These are phyloP conservation scores for Lentinula aciculospora DNA, from an alignment of 768 basidiomycete species.

Conservation along the genomic window DNA sequence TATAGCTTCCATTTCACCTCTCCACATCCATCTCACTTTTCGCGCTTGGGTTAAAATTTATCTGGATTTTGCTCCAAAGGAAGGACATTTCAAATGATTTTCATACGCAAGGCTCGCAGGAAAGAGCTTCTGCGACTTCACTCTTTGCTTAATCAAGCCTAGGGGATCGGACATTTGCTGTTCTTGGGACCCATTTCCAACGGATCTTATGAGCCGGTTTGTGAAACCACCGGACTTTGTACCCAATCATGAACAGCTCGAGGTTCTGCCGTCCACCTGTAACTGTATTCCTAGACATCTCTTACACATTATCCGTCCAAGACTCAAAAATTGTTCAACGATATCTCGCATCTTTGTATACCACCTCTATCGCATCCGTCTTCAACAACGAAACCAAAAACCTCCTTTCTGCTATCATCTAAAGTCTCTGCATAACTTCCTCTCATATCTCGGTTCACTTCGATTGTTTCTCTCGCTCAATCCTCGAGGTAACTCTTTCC, in stretches of 20 bases:
- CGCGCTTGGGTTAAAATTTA: neutral
- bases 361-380: neutral
- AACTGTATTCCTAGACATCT: neutral
- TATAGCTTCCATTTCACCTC: neutral
- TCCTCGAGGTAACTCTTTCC: neutral
- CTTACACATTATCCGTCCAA: neutral
- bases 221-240: neutral
- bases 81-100: neutral
- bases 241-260: neutral
- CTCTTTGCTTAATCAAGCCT: neutral
- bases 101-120: neutral
- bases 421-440: neutral
- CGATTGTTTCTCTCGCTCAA: neutral
- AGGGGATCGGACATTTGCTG: neutral
- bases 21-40: neutral
- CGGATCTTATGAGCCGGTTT: neutral
- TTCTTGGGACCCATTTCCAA: neutral
- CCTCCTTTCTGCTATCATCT: neutral
- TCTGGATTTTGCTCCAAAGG: neutral
- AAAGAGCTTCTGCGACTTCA: neutral
- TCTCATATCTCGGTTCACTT: neutral
- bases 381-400: neutral
- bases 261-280: neutral
- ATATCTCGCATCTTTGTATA: conserved; percentile 1
- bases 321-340: neutral